Conservation (phyloP, 148 eudicot genomes). For the Cornus controversa region DNA sequence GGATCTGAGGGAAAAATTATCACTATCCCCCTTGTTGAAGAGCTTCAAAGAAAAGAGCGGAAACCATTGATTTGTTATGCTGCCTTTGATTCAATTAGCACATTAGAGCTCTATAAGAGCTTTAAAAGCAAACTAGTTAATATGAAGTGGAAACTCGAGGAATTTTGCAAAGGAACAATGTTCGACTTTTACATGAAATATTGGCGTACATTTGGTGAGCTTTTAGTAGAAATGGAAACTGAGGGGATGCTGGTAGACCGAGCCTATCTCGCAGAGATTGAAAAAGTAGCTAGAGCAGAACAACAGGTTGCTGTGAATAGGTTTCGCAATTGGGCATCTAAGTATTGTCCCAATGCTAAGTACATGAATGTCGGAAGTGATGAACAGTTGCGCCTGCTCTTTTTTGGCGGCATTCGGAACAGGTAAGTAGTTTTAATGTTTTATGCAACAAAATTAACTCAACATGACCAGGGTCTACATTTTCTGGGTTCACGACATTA, state of each 20-base stretch:
- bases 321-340: slow-evolving; percentile 92
- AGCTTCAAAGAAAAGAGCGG: slow-evolving; percentile 71
- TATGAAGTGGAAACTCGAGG: slow-evolving; percentile 63
- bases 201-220: slow-evolving; percentile 92
- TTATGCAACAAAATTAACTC: not conserved
- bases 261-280: slow-evolving; percentile 72
- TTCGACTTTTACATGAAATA: slow-evolving; percentile 61
- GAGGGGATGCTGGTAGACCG: slow-evolving; percentile 97
- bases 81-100: slow-evolving; percentile 85
- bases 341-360: slow-evolving; percentile 77
- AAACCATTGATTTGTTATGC: slow-evolving; percentile 86
- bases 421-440: slow-evolving; percentile 36
- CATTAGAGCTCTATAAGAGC: slow-evolving; percentile 80
- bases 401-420: slow-evolving; percentile 85
- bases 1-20: slow-evolving; percentile 81
- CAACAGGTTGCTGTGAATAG: slow-evolving; percentile 76
- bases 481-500: too few relatives aligned
- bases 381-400: slow-evolving; percentile 77
- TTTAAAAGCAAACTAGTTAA: slow-evolving; percentile 55
- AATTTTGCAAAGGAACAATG: slow-evolving; percentile 56
- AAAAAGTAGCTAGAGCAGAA: slow-evolving; percentile 86
- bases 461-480: too few relatives aligned
- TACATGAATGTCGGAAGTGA: slow-evolving; percentile 97
- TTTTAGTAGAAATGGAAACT: slow-evolving; percentile 86
- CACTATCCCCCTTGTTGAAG: slow-evolving; percentile 74